Conservation (phyloP, 148 eudicot species). For the Fagopyrum esculentum region DNA sequence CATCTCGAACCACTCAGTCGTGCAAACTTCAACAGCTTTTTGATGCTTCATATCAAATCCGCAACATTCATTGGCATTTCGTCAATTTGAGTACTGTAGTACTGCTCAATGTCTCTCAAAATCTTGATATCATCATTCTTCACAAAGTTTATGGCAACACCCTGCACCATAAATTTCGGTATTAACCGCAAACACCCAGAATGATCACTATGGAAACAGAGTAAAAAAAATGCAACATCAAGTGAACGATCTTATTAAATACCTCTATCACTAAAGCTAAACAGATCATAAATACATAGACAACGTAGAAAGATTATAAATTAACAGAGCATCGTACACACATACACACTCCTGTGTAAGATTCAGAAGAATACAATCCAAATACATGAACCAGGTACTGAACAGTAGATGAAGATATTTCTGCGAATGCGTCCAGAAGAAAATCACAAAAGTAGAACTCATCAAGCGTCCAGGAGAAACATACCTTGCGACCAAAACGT, state of each 20-base stretch:
- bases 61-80: constrained; percentile 99
- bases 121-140: constrained; percentile 82
- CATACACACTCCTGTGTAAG: background rate
- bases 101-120: constrained; percentile 84
- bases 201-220: background rate
- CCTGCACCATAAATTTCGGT: constrained; percentile 38
- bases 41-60: constrained; percentile 47
- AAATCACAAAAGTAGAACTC: background rate
- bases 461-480: background rate
- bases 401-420: background rate
- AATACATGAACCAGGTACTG: background rate
- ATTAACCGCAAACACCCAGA: background rate
- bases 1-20: background rate
- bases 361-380: background rate
- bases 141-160: constrained; percentile 93
- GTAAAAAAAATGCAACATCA: background rate
- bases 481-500: constrained; percentile 93
- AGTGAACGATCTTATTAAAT: no score
- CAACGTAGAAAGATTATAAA: no score
- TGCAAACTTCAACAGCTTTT: background rate
- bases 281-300: no score
- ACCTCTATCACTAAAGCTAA: background rate
- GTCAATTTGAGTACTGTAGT: constrained; percentile 89
- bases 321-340: background rate
- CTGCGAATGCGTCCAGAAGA: background rate